These are phyloP conservation scores for Ochetophila trinervis DNA, from an alignment of 306 rosid species.

Conservation along the genomic window DNA sequence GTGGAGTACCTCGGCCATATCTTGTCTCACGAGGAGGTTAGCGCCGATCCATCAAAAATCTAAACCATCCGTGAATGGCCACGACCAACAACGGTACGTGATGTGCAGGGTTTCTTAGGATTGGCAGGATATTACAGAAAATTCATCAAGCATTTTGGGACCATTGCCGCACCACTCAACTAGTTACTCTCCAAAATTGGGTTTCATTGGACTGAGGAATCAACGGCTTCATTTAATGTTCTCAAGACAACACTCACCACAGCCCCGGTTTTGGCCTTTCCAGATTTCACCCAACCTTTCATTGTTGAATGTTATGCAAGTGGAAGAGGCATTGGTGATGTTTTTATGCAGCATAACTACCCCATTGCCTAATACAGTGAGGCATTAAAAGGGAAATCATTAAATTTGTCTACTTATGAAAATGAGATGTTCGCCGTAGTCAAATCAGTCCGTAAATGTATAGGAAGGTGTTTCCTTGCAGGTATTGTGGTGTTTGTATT, in stretches of 20 bases:
- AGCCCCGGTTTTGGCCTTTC: neutral
- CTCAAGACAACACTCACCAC: neutral
- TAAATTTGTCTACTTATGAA: neutral
- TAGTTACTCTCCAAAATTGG: neutral
- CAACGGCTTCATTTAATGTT: rapidly evolving
- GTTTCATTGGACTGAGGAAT: neutral
- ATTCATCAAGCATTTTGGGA: neutral
- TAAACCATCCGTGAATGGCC: neutral
- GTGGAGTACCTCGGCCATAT: neutral
- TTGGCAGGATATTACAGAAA: neutral
- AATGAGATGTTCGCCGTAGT: too few species aligned
- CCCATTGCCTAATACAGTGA: neutral
- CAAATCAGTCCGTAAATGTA: too few species aligned
- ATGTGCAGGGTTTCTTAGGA: neutral
- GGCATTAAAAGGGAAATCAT: neutral
- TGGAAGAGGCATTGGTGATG: neutral
- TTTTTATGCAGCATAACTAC: neutral
- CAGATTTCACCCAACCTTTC: neutral
- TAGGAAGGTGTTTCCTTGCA: too few species aligned
- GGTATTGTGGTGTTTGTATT: too few species aligned
- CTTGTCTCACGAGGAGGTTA: neutral
- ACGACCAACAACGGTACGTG: neutral
- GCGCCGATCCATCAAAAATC: neutral
- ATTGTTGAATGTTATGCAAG: neutral
- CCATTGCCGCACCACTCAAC: neutral